Base-by-base conservation (phyloP, 164 flowering plant species). In the Stephania cephalantha region DNA sequence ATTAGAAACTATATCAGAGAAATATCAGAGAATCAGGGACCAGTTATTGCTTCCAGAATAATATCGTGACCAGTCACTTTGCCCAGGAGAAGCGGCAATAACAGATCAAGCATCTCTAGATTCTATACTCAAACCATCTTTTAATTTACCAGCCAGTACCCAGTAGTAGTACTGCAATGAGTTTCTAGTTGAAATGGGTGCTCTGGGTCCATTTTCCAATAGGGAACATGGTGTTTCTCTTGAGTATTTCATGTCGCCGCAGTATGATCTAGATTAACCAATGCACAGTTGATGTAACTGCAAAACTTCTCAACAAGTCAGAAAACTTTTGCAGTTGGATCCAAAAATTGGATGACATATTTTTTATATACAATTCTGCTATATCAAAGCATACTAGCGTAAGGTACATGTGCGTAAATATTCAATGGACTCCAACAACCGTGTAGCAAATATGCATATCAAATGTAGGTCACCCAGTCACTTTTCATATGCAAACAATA, bases 201-300 rank as follows among this genome's bases (percentile, higher is more conserved):
- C 4, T 50, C 15, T 50, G 12, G 55, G 55, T 50, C 13, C 12
- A 48, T 12, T 48, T 48, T 48, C 13, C 7, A 9, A 48, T 8
- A 12, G 53, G 1, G 53, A 35, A 9, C 53, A 8, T 12, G 9
- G 4, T 50, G 9, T 50, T 10, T 50, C 55, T 50, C 55, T 50
- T 50, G 55, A 10, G 11, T 50, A 3, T 48, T 50, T 50, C 55
- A 50, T 11, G n/a, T 68, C 0, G 42, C 12, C n/a, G 20, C 29
- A 30, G n/a, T 7, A 68, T 68, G 70, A 42, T 69, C 11, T 69
- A 42, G 52, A 69, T 17, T n/a, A 69, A 42, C 71, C 50, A 45
- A 69, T 44, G 18, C 12, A 68, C 2, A 25, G 69, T 22, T 66
- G 44, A 30, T 22, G 69, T 66, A 7, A 18, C 66, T 63, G 65